Evolutionary conservation across 2,329 filamentous ascomycete species (phyloP).

Genomic region (Alternaria consortialis): DNA sequence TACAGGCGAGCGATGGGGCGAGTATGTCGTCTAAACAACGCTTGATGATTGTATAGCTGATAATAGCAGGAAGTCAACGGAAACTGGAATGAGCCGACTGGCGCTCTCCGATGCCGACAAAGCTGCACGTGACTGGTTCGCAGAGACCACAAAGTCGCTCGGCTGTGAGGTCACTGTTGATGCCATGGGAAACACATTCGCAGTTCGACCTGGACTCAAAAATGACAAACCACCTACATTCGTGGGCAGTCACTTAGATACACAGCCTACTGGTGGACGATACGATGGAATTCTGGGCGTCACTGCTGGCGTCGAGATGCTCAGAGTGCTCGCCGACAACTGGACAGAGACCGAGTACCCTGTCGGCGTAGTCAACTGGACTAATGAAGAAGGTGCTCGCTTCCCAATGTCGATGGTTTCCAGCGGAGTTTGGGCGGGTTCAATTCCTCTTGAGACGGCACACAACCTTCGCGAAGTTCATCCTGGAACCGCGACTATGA

Average conservation of each 20-base stretch:
- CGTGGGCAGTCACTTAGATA: slow-evolving; percentile 72
- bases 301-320: slow-evolving; percentile 75
- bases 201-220: slow-evolving; percentile 69
- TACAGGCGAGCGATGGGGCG: slow-evolving; percentile 71
- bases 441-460: slow-evolving; percentile 68
- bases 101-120: slow-evolving; percentile 76
- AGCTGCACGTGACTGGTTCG: slow-evolving; percentile 78
- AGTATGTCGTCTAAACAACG: slow-evolving; percentile 53
- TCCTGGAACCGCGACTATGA: slow-evolving; percentile 69
- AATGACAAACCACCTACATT: slow-evolving; percentile 69
- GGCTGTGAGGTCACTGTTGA: slow-evolving; percentile 75
- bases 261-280: slow-evolving; percentile 67
- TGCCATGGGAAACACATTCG: slow-evolving; percentile 83
- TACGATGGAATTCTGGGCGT: slow-evolving; percentile 84
- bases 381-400: slow-evolving; percentile 82
- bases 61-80: slow-evolving; percentile 59
- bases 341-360: slow-evolving; percentile 73
- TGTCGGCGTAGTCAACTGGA: slow-evolving; percentile 81
- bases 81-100: slow-evolving; percentile 81
- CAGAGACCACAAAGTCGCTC: slow-evolving; percentile 67
- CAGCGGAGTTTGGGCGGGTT: slow-evolving; percentile 80
- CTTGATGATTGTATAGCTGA: slow-evolving; percentile 7
- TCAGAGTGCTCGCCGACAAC: slow-evolving; percentile 73
- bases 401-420: slow-evolving; percentile 79
- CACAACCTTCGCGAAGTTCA: slow-evolving; percentile 70